Conservation (phyloP, 345 rosid species). For the Aquilaria yunnanensis region DNA sequence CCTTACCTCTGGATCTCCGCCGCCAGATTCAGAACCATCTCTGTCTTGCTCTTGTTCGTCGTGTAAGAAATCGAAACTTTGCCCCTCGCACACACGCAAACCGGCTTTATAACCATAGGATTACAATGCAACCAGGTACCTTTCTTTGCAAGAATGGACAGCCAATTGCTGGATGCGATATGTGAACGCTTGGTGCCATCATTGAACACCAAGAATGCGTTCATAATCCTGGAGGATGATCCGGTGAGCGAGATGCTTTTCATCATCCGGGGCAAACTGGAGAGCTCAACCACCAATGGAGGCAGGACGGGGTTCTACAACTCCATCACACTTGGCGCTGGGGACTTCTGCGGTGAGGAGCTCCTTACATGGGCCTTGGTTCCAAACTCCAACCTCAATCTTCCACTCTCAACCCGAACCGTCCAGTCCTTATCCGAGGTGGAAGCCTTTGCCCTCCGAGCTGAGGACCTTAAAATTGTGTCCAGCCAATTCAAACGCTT, state of each 20-base stretch:
- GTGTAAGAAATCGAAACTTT: constrained; percentile 33
- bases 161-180: constrained; percentile 76
- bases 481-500: constrained; percentile 78
- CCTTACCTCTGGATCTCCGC: constrained; percentile 71
- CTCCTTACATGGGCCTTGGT: constrained; percentile 77
- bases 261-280: constrained; percentile 79
- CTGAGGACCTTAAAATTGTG: constrained; percentile 69
- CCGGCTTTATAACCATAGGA: not conserved
- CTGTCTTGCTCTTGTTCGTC: constrained; percentile 80
- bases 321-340: constrained; percentile 59
- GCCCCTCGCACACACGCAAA: constrained; percentile 5
- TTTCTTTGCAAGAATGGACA: constrained; percentile 83
- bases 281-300: constrained; percentile 86
- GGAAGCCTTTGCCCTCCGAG: constrained; percentile 74
- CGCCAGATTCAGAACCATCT: constrained; percentile 77
- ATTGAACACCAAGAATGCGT: constrained; percentile 56
- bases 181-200: constrained; percentile 81
- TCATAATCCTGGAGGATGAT: constrained; percentile 70
- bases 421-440: constrained; percentile 56
- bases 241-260: constrained; percentile 88
- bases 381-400: constrained; percentile 38
- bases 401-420: constrained; percentile 69
- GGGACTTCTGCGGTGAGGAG: constrained; percentile 92
- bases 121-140: constrained; percentile 45
- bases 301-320: constrained; percentile 78